Evolutionary conservation across 257 asterid genomes (phyloP).

Genomic region (Forsythia viridissima): DNA sequence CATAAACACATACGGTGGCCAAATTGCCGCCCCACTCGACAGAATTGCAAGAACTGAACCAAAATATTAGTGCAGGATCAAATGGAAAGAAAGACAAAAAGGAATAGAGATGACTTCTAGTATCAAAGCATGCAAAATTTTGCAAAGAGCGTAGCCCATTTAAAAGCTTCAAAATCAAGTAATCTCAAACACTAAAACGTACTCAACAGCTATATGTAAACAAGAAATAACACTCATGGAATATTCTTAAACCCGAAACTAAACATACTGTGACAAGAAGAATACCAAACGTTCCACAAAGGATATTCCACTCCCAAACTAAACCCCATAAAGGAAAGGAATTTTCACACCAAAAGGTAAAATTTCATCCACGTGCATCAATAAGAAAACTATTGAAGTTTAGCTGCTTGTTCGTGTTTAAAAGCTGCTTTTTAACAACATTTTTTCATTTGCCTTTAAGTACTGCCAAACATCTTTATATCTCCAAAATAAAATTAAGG

Average conservation of each 20-base stretch:
- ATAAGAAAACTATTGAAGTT: conserved; percentile 25
- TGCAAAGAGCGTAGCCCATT: conserved; percentile 1
- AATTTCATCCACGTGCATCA: conserved; percentile 23
- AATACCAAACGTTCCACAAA: conserved; percentile 43
- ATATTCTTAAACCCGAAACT: conserved; percentile 29
- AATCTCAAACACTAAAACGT: conserved; percentile 31
- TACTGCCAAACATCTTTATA: not conserved
- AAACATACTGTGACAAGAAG: conserved; percentile 52
- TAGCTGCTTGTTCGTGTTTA: not conserved
- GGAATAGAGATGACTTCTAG: not conserved
- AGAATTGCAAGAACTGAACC: not conserved
- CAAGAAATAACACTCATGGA: conserved; percentile 29
- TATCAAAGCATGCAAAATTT: conserved; percentile 19
- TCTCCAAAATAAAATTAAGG: conserved; percentile 6
- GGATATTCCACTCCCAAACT: conserved; percentile 53
- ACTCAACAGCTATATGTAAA: conserved; percentile 26
- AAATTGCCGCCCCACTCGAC: not conserved
- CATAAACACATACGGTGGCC: not conserved
- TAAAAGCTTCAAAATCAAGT: conserved; percentile 27
- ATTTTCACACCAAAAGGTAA: conserved; percentile 27
- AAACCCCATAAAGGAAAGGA: conserved; percentile 24
- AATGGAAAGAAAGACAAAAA: conserved; percentile 5
- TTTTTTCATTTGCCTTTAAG: not conserved
- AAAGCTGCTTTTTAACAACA: not conserved
- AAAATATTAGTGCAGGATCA: not conserved